Percentiles rank a stretch among this genome's conserved stretches.
phyloP scores from a whole-genome alignment of 2,329 filamentous ascomycete species.

The Xylaria sp. region DNA sequence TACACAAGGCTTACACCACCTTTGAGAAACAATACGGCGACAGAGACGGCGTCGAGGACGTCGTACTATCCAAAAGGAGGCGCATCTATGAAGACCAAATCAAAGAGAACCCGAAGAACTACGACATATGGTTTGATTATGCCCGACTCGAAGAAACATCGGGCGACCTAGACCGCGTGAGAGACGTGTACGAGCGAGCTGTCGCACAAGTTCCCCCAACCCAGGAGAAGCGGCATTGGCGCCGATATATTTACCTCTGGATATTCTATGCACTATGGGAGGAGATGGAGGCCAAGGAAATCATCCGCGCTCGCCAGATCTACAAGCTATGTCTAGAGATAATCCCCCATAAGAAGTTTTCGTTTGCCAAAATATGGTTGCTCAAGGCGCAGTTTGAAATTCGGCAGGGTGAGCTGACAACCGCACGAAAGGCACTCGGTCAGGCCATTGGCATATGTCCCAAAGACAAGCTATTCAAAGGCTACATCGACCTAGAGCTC shows the following conservation, averaged over 20 bases:
- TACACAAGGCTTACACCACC: conserved; percentile 95
- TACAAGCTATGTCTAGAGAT: conserved; percentile 89
- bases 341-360: conserved; percentile 96
- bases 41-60: conserved; percentile 90
- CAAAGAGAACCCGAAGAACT: conserved; percentile 94
- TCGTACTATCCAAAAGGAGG: conserved; percentile 91
- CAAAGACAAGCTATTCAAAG: conserved; percentile 93
- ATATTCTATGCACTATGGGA: conserved; percentile 97
- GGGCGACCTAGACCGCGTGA: conserved; percentile 82
- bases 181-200: conserved; percentile 94
- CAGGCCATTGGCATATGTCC: conserved; percentile 93
- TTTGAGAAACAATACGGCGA: conserved; percentile 99
- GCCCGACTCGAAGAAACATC: conserved; percentile 88
- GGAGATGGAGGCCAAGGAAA: conserved; percentile 84
- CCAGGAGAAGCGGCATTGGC: conserved; percentile 96
- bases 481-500: conserved; percentile 91
- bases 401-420: conserved; percentile 81
- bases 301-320: conserved; percentile 83
- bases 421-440: conserved; percentile 88
- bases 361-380: conserved; percentile 96
- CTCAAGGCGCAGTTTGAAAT: conserved; percentile 94
- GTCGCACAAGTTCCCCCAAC: conserved; percentile 96
- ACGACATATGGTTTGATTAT: conserved; percentile 97
- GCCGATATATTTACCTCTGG: conserved; percentile 97
- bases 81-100: conserved; percentile 95